Conservation (phyloP, 257 asterid species). For the Striga asiatica region DNA sequence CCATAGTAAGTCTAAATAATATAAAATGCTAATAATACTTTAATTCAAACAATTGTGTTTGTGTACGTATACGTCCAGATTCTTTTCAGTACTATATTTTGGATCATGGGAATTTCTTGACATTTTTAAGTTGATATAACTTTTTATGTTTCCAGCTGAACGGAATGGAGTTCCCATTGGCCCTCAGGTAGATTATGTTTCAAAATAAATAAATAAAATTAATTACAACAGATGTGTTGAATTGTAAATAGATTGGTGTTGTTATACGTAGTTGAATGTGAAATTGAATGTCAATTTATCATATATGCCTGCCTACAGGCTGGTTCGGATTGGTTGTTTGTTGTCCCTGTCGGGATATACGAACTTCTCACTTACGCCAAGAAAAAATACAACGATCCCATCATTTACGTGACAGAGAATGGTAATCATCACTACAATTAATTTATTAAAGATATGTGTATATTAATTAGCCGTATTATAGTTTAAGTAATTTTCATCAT, state of each 20-base stretch:
- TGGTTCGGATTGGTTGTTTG: constrained; percentile 19
- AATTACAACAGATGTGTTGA: neutral
- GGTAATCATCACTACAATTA: neutral
- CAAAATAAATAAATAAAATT: too few species aligned
- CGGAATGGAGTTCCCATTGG: constrained; percentile 13
- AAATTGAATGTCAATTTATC: too few species aligned
- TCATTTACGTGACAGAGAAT: constrained; percentile 22
- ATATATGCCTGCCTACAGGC: too few species aligned
- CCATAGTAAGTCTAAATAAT: constrained; percentile 1
- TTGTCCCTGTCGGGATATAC: constrained; percentile 15
- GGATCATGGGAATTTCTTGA: neutral
- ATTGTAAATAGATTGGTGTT: neutral
- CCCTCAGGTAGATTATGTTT: too few species aligned
- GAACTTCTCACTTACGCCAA: constrained; percentile 11
- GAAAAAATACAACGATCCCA: constrained; percentile 15
- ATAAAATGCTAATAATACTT: neutral
- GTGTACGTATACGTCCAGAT: neutral
- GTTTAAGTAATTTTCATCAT: neutral
- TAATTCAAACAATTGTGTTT: too few species aligned
- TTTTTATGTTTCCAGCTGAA: neutral
- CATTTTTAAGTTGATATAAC: neutral
- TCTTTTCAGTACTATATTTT: too few species aligned
- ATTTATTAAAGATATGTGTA: neutral
- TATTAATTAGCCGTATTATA: too few species aligned
- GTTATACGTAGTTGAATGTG: too few species aligned